phyloP scores from a whole-genome alignment of 1,284 basidiomycete genomes.

The Apiotrichum gracile region DNA sequence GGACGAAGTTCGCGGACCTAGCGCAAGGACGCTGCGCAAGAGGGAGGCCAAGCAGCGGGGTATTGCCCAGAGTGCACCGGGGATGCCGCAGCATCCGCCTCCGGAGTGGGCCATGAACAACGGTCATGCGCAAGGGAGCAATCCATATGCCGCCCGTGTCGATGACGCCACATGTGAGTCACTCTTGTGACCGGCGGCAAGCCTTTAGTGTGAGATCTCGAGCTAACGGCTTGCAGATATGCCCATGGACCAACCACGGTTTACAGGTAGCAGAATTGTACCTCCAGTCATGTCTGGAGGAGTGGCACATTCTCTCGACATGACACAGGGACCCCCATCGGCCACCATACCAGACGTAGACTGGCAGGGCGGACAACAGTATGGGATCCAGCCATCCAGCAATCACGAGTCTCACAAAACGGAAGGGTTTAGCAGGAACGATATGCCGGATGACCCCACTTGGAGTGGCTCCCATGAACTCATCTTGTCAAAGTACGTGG shows the following conservation, averaged over 20 bases:
- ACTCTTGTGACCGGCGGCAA: too few species aligned
- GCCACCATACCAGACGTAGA: background rate
- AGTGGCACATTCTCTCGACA: too few species aligned
- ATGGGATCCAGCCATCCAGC: background rate
- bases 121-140: background rate
- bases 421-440: background rate
- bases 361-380: background rate
- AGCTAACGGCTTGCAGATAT: too few species aligned
- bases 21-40: conserved; percentile 25
- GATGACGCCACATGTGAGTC: background rate
- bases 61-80: background rate
- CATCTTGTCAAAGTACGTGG: conserved; percentile 31
- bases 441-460: background rate
- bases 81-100: background rate
- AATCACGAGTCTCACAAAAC: background rate
- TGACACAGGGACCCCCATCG: too few species aligned
- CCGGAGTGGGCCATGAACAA: background rate
- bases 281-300: too few species aligned
- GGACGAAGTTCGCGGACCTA: conserved; percentile 34
- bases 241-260: too few species aligned
- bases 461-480: background rate
- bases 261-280: too few species aligned
- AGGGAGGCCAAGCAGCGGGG: conserved; percentile 19
- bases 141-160: background rate
- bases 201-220: too few species aligned